Evolutionary conservation across 2,329 filamentous ascomycete genomes (phyloP), one percentile per base, ranked within the genome.

Genomic region (Davidsoniella virescens): DNA sequence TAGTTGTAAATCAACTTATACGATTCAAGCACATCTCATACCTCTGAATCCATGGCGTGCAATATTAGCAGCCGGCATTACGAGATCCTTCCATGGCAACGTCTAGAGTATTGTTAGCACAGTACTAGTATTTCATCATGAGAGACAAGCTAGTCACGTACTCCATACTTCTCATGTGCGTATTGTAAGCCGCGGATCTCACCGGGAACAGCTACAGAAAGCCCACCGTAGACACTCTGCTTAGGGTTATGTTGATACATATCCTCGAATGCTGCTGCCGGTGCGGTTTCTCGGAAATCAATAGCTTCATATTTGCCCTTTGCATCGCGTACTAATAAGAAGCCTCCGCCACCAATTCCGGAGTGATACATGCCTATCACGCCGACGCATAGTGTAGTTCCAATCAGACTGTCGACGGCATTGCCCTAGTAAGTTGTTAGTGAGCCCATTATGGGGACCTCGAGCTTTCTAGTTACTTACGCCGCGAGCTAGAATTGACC

Each of bases 201-300:
- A 3, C 84, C 78, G 0, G 84, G 84, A 0, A 88, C 74, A 40
- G 71, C 83, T 26, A 75, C 76, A 1, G 84, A 81, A 29, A 94
- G 65, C 0, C 87, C 87, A 2, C 85, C 84, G 25, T 68, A 69
- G 1, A 90, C 68, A 50, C 84, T 87, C 1, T 73, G 78, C 1
- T 71, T 63, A 1, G 73, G 69, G 55, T 92, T 82, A 50, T 78
- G 78, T 52, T 76, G 71, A 63, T 82, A 96, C 90, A 96, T 96
- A 59, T 93, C 77, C 63, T 87, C 71, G 56, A 73, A 80, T 0
- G 87, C 84, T 0, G 85, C 84, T 0, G 81, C 83, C 0, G 90
- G 90, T 0, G 90, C 90, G 0, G 82, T 78, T 63, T 96, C 90
- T 44, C 90, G 74, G 60, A 94, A 96, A 64, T 96, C 90, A 57